Conservation (phyloP, 164 flowering plant species). For the Warburgia ugandensis region DNA sequence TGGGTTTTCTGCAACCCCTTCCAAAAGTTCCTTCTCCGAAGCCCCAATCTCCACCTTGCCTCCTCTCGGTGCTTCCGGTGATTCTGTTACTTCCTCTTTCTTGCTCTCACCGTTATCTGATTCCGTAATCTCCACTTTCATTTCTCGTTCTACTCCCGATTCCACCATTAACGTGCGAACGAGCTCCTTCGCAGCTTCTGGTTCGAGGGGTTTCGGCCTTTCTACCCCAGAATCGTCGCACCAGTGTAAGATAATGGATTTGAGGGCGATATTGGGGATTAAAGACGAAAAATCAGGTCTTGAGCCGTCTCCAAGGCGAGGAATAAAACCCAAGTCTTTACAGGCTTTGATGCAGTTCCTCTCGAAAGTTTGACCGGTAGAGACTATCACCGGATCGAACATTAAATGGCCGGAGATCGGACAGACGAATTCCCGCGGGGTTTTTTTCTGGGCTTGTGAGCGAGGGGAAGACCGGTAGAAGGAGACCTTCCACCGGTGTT, state of each 20-base stretch:
- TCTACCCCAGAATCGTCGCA: constrained; percentile 34
- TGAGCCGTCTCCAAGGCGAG: constrained; percentile 44
- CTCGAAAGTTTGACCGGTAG: constrained; percentile 90
- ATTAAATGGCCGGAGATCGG: constrained; percentile 63
- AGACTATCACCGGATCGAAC: constrained; percentile 81
- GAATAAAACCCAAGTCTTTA: constrained; percentile 33
- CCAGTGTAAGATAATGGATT: constrained; percentile 61
- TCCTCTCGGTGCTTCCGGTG: too few species aligned
- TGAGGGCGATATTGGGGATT: constrained; percentile 64
- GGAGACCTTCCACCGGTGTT: constrained; percentile 13
- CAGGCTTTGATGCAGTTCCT: constrained; percentile 58
- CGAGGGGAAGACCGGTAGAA: not conserved
- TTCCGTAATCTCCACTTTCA: too few species aligned
- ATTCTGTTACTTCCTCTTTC: constrained; percentile 3
- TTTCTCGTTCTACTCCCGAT: too few species aligned
- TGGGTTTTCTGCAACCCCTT: constrained; percentile 49
- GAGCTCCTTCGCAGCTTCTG: constrained; percentile 23
- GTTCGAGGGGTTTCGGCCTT: constrained; percentile 35
- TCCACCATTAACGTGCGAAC: constrained; percentile 34
- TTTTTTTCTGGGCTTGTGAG: not conserved
- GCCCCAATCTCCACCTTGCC: too few species aligned
- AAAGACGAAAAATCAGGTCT: constrained; percentile 54
- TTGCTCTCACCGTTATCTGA: too few species aligned
- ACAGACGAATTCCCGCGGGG: constrained; percentile 75
- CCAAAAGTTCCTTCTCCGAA: constrained; percentile 39